Base-by-base conservation (phyloP, 768 basidiomycete genomes). In the Lepiota brunneoincarnata region DNA sequence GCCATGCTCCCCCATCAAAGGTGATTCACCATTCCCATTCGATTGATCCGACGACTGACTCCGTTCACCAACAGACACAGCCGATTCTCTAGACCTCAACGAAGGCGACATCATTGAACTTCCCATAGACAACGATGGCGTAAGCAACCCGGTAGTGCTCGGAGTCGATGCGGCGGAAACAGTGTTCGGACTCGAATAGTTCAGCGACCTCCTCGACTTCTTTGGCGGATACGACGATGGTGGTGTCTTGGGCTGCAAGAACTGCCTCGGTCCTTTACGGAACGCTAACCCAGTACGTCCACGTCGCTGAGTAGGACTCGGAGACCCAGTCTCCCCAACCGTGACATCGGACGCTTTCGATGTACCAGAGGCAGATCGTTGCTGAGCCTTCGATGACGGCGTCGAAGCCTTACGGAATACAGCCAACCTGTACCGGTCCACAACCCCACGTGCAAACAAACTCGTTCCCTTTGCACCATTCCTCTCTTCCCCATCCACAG, bases 361-460 rank as follows among this genome's bases (percentile, higher is more conserved):
- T 58, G 80, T 67, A 21, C 80, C 83, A 17, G 88, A 87, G 56
- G 78, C 72, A 6, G 80, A 76, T 20, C 82, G 74, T 45, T 78
- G 74, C 39, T 26, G 42, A 26, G 43, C 28, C 23, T 44, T 20
- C 20, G 53, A 49, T 4, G 74, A 73, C 4, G 87, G 83, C 10
- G 85, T 87, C 12, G 86, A 84, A n/a, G 79, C 77, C 66, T 92
- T 93, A 51, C 91, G 80, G 80, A 93, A 93, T 18, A 93, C 91
- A 14, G 89, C 84, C 50, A 96, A 74, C 54, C 83, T 78, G 66
- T 95, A 96, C 50, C 88, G 79, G 66, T 96, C 93, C 48, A 93
- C 91, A 44, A 94, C 89, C 4, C 93, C 93, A n/a, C 92, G 84
- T 39, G 93, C 87, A 64, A 93, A 94, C 36, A 94, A 77, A 64